Evolutionary conservation across 768 basidiomycete species (phyloP).

Genomic region (Tulasnella sp.): DNA sequence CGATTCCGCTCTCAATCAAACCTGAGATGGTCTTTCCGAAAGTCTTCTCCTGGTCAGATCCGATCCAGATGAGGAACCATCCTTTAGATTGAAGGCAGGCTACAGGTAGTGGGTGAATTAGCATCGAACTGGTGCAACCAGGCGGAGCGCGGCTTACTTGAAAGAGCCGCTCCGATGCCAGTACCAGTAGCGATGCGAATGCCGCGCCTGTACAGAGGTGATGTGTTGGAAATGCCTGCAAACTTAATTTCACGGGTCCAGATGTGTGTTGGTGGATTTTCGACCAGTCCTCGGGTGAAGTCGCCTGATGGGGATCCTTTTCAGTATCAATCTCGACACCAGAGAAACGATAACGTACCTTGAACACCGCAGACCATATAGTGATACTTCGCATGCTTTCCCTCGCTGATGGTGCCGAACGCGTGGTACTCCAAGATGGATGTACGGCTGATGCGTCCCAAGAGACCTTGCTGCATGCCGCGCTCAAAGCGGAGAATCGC

Average conservation of each 20-base stretch:
- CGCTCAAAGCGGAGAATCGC: conserved; percentile 74
- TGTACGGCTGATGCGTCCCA: conserved; percentile 67
- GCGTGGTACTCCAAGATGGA: conserved; percentile 78
- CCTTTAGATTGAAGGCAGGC: conserved; percentile 67
- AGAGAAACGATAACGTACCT: conserved; percentile 22
- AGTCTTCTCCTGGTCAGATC: conserved; percentile 78
- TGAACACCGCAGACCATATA: conserved; percentile 80
- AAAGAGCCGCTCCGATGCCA: conserved; percentile 72
- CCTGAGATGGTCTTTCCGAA: conserved; percentile 76
- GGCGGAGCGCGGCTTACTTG: conserved; percentile 37
- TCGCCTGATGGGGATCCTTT: conserved; percentile 44
- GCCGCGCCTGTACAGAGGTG: conserved; percentile 70
- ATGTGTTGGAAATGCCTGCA: conserved; percentile 77
- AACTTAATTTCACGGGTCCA: conserved; percentile 83
- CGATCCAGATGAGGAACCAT: conserved; percentile 51
- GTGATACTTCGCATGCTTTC: conserved; percentile 66
- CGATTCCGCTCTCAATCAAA: conserved; percentile 65
- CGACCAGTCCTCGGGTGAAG: conserved; percentile 68
- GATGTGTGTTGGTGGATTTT: conserved; percentile 60
- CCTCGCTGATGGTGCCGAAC: conserved; percentile 75
- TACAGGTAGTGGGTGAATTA: not conserved
- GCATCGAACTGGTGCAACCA: not conserved
- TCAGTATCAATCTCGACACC: not conserved
- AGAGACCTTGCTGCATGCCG: conserved; percentile 79
- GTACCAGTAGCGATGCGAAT: conserved; percentile 81